Conservation (phyloP, 495 filamentous ascomycete species). For the Aspergillus asperescens region DNA sequence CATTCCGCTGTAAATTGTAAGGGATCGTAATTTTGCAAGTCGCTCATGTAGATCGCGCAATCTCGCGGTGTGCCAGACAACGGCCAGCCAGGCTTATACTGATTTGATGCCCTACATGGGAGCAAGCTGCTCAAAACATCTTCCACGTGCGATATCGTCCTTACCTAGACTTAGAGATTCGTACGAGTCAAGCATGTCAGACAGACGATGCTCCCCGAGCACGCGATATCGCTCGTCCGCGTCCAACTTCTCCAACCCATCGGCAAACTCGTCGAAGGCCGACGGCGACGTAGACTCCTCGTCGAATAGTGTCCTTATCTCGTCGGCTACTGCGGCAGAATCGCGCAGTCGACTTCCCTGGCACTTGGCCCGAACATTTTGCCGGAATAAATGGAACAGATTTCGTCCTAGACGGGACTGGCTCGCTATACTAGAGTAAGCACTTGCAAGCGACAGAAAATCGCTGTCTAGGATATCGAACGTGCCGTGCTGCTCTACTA, state of each 20-base stretch:
- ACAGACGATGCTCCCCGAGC: constrained; percentile 22
- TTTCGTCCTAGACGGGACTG: constrained; percentile 37
- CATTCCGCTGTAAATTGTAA: no score
- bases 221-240: constrained; percentile 32
- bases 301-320: constrained; percentile 37
- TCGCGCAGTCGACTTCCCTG: constrained; percentile 30
- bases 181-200: constrained; percentile 42
- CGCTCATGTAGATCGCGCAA: no score
- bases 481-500: constrained; percentile 27
- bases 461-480: constrained; percentile 39
- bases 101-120: no score
- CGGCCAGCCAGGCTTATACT: no score
- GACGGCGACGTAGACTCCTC: constrained; percentile 21
- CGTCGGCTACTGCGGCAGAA: constrained; percentile 23
- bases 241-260: constrained; percentile 38
- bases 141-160: constrained; percentile 27
- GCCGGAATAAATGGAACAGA: constrained; percentile 41
- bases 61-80: no score
- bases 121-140: not conserved
- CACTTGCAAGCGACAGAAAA: constrained; percentile 35
- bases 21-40: no score
- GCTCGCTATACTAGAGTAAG: constrained; percentile 36
- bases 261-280: constrained; percentile 33
- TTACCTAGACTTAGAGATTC: constrained; percentile 41
- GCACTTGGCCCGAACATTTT: constrained; percentile 30